Base-by-base conservation (phyloP, 106 monocot genomes). In the Dioscorea dumetorum region DNA sequence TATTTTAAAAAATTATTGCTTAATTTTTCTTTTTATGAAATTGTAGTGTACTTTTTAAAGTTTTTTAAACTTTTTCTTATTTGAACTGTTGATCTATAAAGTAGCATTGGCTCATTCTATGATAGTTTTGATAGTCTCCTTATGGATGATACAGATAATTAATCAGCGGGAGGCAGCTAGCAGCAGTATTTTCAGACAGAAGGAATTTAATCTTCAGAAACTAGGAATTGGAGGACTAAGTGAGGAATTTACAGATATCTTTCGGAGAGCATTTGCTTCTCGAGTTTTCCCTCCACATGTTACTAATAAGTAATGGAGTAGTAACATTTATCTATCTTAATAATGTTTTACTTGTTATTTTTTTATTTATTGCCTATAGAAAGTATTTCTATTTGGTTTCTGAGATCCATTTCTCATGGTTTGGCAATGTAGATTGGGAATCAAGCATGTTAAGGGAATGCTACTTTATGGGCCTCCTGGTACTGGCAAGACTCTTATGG, bases 371-470 rank as follows among this genome's bases (percentile, higher is more conserved):
- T 24, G 0, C 13, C 19, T 20, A 14, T 4, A 17, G 16, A 22
- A 15, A 48, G 0, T 70, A 22, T 13, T 59, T 18, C 16, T 21
- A 54, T 54, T 18, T 54, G 15, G 54, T 54, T 54, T 16, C 54
- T 18, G 54, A 54, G 0, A 15, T 2, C 0, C 2, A 3, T 41
- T 41, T 12, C 18, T 54, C 19, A 54, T 54, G 54, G 54, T 54
- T 54, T 21, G 60, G 22, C 21, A 23, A 41, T 68, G 63, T 68
- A 91, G 95, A 72, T 75, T 95, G 78, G 97, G 97, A 23, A 97
- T 97, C 67, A 97, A 91, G 78, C 88, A 91, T 80, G 95, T 97
- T 49, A 97, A 97, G 72, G 95, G 97, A 6, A 92, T 97, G 84
- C 48, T 97, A 51, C 97, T 97, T 50, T 83, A 81, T 85, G 97